Evolutionary conservation across 2,329 filamentous ascomycete genomes (phyloP).

Genomic region (Colletotrichum shisoi): DNA sequence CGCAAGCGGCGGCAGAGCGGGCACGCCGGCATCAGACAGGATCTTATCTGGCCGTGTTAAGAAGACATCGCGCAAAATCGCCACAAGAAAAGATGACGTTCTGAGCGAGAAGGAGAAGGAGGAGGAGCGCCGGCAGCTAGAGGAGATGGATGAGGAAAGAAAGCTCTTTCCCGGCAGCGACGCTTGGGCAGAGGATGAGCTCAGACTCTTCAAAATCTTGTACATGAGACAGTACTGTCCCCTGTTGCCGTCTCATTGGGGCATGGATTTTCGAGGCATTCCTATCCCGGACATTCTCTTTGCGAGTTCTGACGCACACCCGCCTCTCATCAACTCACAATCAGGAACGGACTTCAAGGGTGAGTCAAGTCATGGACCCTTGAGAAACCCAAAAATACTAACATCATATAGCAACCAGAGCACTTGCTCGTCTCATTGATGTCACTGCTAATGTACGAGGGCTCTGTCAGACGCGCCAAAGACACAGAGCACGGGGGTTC

Average conservation of each 20-base stretch:
- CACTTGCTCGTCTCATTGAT: slow-evolving; percentile 52
- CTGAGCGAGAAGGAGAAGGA: slow-evolving; percentile 35
- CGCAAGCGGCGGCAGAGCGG: slow-evolving; percentile 28
- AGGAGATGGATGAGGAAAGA: slow-evolving; percentile 55
- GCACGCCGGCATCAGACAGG: slow-evolving; percentile 31
- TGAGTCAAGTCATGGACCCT: slow-evolving; percentile 37
- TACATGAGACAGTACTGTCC: slow-evolving; percentile 54
- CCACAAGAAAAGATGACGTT: slow-evolving; percentile 27
- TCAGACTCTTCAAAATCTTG: slow-evolving; percentile 53
- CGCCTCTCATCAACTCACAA: slow-evolving; percentile 52
- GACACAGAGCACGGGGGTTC: slow-evolving; percentile 45
- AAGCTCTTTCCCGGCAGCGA: slow-evolving; percentile 53
- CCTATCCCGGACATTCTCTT: slow-evolving; percentile 52
- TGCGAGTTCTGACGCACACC: slow-evolving; percentile 44
- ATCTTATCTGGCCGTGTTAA: slow-evolving; percentile 30
- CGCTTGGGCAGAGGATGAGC: slow-evolving; percentile 62
- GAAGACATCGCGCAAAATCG: slow-evolving; percentile 27
- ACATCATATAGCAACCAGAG: slow-evolving; percentile 49
- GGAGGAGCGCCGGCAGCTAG: slow-evolving; percentile 24
- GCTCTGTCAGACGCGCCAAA: slow-evolving; percentile 48
- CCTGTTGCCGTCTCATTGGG: slow-evolving; percentile 53
- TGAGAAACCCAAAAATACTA: slow-evolving; percentile 22
- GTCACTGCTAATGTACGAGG: slow-evolving; percentile 50
- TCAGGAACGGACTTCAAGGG: slow-evolving; percentile 50
- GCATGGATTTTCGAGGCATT: slow-evolving; percentile 52